These are phyloP conservation scores for Monosporascus sp. DNA, from an alignment of 2,329 filamentous ascomycete genomes.

Conservation along the genomic window DNA sequence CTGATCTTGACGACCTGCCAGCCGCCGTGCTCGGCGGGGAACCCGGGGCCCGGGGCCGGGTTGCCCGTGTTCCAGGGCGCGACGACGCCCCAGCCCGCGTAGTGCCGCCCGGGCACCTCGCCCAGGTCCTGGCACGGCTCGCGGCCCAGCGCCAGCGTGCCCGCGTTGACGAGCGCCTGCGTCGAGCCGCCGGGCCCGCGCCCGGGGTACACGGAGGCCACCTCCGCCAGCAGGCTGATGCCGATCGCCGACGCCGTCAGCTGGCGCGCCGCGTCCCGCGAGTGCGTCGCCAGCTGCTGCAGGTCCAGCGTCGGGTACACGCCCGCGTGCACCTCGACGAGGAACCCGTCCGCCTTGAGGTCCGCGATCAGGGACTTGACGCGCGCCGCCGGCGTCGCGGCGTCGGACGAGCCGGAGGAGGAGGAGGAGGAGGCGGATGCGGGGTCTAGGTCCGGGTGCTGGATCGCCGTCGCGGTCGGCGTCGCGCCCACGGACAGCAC, in stretches of 20 bases:
- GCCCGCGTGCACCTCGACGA: constrained; percentile 68
- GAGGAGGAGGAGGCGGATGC: constrained; percentile 19
- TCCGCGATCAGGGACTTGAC: constrained; percentile 35
- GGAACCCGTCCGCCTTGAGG: constrained; percentile 34
- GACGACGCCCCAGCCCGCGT: constrained; percentile 66
- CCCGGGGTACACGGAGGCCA: constrained; percentile 61
- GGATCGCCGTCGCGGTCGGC: constrained; percentile 63
- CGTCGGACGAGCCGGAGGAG: constrained; percentile 18
- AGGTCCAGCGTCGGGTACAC: constrained; percentile 73
- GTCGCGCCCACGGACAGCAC: constrained; percentile 71
- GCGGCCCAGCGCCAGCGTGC: constrained; percentile 63
- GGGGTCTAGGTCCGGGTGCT: constrained; percentile 40
- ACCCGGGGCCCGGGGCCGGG: constrained; percentile 35
- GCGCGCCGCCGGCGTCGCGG: constrained; percentile 27
- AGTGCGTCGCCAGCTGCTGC: constrained; percentile 72
- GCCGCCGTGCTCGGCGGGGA: constrained; percentile 37
- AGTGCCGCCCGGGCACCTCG: constrained; percentile 36
- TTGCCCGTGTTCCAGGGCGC: constrained; percentile 48
- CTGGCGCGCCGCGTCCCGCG: constrained; percentile 37
- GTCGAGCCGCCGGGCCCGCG: constrained; percentile 42
- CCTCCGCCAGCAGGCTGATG: constrained; percentile 65
- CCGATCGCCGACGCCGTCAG: constrained; percentile 52
- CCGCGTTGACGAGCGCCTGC: constrained; percentile 66
- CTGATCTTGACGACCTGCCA: constrained; percentile 69
- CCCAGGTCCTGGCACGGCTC: constrained; percentile 59